Base-by-base conservation (phyloP, 176 grass and related monocot genomes). In the Elaeis guineensis region DNA sequence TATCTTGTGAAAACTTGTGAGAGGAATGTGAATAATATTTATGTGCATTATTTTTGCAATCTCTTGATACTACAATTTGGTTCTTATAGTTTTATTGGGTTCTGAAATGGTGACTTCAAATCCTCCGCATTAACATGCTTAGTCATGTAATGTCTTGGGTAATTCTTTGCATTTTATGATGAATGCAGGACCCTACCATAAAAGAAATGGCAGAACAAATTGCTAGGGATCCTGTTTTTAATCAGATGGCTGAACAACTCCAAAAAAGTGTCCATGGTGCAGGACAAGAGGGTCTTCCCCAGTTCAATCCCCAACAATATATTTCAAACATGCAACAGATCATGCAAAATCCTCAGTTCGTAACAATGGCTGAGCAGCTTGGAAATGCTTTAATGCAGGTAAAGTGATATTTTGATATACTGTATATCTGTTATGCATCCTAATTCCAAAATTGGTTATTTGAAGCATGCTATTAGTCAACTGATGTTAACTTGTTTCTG, bases 141-240 rank as follows among this genome's bases (percentile, higher is more conserved):
- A 12, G 35, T 44, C 35, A 12, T 44, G 21, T 60, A 19, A 59
- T 50, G 21, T 61, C 67, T 8, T 25, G 59, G 18, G 11, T 66
- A 17, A 58, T 15, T 66, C 57, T 19, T 28, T 22, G 4, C 18
- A 71, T 71, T 19, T 60, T 19, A 9, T 59, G 28, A 28, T 60
- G 16, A 15, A 39, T 78, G 19, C 66, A 98, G 93, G 93, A 98
- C 29, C 81, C 87, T 5, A 83, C 84, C 24, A 90, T 98, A 64
- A 98, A 98, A 69, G 87, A 92, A 66, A 89, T 98, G 93, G 93
- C 87, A 2, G 93, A 98, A 72, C 87, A 98, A 76, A 86, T 98
- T 69, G 93, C 93, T 15, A 89, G 86, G 76, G 82, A 98, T 75
- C 87, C 93, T 51, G 82, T 81, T 8, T 98, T 98, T 64, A 83